Base-by-base conservation (phyloP, 441 rosid species). In the Capsella rubella region DNA sequence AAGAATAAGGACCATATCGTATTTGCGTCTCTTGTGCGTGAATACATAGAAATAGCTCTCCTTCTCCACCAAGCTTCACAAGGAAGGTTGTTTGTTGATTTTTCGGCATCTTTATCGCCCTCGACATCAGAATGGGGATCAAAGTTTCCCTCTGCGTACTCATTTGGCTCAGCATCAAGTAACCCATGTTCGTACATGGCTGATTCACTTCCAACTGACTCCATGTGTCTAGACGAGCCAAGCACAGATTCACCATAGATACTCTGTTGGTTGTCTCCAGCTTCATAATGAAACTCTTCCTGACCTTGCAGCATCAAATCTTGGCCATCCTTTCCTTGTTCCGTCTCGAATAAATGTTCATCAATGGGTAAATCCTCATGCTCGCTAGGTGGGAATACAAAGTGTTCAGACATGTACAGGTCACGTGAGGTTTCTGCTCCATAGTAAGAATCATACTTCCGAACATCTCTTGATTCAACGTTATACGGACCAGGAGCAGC, bases 61-160 rank as follows among this genome's bases (percentile, higher is more conserved):
- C 88, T 87, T 87, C 85, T 95, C 99, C 99, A 95, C 99, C 99
- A 93, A 47, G 97, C 93, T 65, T 86, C 87, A 55, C 91, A 85
- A 15, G 98, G 97, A 68, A 89, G 88, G 64, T 73, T 74, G 29
- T 95, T 70, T 27, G 45, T 80, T 52, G 61, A 63, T 42, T 25
- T 63, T 56, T 81, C 50, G 54, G 52, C 73, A 68, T 43, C 69
- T 43, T 81, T 60, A 46, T 63, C 84, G 46, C 37, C 21, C 21
- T n/a, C 60, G 8, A 67, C 43, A 21, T 85, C 90, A 21, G 76
- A 49, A 18, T 84, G 73, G 37, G 73, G 68, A 67, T 79, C 82
- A 11, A 83, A 46, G 21, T 51, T 79, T 32, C 37, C 81, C 35
- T 83, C 86, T 43, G 80, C 72, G 65, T 55, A 67, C 75, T 83